Evolutionary conservation across 768 basidiomycete species (phyloP).

Genomic region (Trametes cubensis): DNA sequence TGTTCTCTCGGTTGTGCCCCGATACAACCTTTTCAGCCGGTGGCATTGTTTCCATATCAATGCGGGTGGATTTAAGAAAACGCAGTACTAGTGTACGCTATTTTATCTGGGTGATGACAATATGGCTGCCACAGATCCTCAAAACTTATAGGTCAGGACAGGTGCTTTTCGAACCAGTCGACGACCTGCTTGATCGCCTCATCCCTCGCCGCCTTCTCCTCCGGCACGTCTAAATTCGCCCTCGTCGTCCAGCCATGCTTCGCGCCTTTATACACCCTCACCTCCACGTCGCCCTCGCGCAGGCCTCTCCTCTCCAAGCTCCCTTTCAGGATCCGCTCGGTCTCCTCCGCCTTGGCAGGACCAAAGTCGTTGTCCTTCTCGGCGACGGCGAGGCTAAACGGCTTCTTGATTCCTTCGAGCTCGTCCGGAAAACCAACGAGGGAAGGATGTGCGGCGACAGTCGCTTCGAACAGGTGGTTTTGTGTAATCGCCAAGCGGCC

Average conservation of each 20-base stretch:
- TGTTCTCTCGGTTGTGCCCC: no score
- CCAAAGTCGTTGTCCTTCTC: constrained; percentile 13
- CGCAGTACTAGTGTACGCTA: no score
- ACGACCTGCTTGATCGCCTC: constrained; percentile 23
- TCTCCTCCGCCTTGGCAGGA: constrained; percentile 17
- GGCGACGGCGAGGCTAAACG: constrained; percentile 25
- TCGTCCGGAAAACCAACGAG: constrained; percentile 25
- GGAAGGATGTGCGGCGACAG: constrained; percentile 26
- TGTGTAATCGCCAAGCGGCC: constrained; percentile 27
- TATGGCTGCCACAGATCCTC: no score
- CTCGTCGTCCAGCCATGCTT: constrained; percentile 27
- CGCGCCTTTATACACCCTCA: constrained; percentile 25
- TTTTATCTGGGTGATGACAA: no score
- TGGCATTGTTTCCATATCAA: no score
- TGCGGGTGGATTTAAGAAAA: no score
- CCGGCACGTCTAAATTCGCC: constrained; percentile 14
- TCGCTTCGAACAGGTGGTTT: constrained; percentile 27
- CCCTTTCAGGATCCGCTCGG: constrained; percentile 19
- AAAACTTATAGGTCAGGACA: constrained; percentile 8
- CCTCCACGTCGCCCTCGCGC: constrained; percentile 18
- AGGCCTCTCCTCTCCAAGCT: constrained; percentile 8
- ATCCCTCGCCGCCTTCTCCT: constrained; percentile 26
- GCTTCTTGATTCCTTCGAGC: constrained; percentile 19
- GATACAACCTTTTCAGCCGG: no score
- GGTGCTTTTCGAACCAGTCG: constrained; percentile 24